Evolutionary conservation across 2,329 filamentous ascomycete species (phyloP), one percentile per base, ranked within the genome.

Genomic region (Xylariaceae sp.): DNA sequence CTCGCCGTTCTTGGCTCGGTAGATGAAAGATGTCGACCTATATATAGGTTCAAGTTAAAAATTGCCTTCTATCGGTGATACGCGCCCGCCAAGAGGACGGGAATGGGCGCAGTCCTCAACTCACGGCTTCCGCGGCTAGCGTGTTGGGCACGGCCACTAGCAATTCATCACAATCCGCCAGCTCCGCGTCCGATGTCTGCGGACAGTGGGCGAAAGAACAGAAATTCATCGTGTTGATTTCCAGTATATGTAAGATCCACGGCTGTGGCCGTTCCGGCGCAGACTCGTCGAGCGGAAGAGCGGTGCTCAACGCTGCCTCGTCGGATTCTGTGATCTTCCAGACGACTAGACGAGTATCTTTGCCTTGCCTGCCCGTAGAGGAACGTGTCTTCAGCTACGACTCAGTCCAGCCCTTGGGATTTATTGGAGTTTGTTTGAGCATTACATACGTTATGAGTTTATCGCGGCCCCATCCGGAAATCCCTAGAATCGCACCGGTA

Each of bases 201-300:
- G 75, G 56, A 67, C 85, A 86, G 58, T 80, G 78, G 2, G 87
- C 79, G 69, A 96, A 96, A 1, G 87, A 80, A 68, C 94, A 99
- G 69, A 97, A 99, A 68, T 97, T 99, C 74, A 97, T 81, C 1
- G 92, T 90, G 67, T 96, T 96, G 43, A 97, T 90, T 4, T 88
- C 78, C 4, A 99, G 74, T 3, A 88, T 80, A 70, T 96, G 83
- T 27, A 96, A 71, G n/a, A 96, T 74, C 90, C 89, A 95, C 32
- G 94, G 94, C 64, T 85, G 79, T 19, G 79, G 80, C 60, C 74
- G 79, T 48, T 70, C 70, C 45, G 70, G 72, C 31, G 69, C 70
- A 1, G 68, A 74, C 46, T 74, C 72, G 58, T 95, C 89, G 34
- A 92, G 79, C 0, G 92, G 92, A 9, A 95, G 74, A 6, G 74